A percentile compares a stretch with the other conserved stretches of the same genome.
Conservation (phyloP, 306 rosid species). For the Neltuma alba region DNA sequence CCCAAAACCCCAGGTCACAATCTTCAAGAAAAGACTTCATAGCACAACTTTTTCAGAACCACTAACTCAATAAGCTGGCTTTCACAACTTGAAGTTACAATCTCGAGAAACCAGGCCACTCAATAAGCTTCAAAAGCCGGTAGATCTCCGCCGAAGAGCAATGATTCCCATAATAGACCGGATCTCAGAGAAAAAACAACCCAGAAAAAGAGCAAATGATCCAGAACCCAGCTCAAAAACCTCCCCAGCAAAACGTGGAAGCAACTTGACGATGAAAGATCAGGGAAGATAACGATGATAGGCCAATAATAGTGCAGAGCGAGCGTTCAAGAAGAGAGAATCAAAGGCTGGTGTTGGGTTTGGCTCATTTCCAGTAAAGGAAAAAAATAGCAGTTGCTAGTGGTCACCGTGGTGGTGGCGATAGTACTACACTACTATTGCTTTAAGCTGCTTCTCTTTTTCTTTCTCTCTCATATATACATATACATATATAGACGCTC, state of each 20-base stretch:
- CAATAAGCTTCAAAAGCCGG: slow-evolving; percentile 32
- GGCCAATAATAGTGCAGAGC: background rate
- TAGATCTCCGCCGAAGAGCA: background rate
- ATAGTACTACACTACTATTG: slow-evolving; percentile 29
- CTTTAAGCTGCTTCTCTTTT: slow-evolving; percentile 31
- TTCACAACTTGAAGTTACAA: background rate
- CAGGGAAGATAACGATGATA: background rate
- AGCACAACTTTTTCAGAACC: background rate
- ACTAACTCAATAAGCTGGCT: background rate
- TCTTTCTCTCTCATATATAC: background rate
- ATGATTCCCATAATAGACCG: background rate
- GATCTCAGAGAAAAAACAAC: slow-evolving; percentile 46
- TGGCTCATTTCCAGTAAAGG: slow-evolving; percentile 37
- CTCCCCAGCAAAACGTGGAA: slow-evolving; percentile 10
- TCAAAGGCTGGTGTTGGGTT: slow-evolving; percentile 1
- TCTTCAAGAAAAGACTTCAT: slow-evolving; percentile 15
- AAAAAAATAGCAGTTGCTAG: slow-evolving; percentile 39
- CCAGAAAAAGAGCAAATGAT: slow-evolving; percentile 20
- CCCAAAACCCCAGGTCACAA: slow-evolving; percentile 44
- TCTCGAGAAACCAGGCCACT: slow-evolving; percentile 17
- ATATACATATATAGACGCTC: background rate
- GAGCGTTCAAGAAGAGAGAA: background rate
- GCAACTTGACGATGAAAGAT: background rate
- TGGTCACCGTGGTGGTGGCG: slow-evolving; percentile 39
- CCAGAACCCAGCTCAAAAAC: slow-evolving; percentile 30